Evolutionary conservation across 2,329 filamentous ascomycete species (phyloP).

Genomic region (Verticillium tricorpus): DNA sequence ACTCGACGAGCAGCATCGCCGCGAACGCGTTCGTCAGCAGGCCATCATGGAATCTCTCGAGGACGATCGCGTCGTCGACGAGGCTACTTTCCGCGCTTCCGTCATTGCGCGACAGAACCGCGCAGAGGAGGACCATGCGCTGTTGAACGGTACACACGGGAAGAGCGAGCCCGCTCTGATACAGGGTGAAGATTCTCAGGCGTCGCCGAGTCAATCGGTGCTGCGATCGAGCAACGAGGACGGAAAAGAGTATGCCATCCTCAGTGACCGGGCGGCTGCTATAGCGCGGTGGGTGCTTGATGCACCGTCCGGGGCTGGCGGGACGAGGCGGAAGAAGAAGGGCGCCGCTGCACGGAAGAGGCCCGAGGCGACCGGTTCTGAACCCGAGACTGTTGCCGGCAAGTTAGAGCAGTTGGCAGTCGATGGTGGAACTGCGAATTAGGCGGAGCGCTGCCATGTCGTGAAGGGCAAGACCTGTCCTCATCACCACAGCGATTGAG

Average conservation of each 20-base stretch:
- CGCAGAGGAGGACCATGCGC: constrained; percentile 46
- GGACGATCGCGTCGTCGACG: constrained; percentile 64
- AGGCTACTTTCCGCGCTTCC: constrained; percentile 59
- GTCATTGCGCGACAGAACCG: constrained; percentile 56
- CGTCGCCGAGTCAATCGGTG: constrained; percentile 8
- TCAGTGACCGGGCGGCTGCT: constrained; percentile 63
- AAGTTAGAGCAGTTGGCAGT: background rate
- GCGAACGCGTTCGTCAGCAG: constrained; percentile 57
- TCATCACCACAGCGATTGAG: background rate
- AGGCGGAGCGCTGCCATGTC: background rate
- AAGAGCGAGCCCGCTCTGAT: constrained; percentile 16
- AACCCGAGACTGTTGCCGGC: background rate
- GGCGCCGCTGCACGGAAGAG: constrained; percentile 1
- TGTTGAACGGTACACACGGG: constrained; percentile 14
- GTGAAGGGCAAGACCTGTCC: background rate
- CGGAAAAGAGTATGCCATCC: constrained; percentile 63
- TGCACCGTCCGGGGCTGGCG: constrained; percentile 38
- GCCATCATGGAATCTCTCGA: constrained; percentile 63
- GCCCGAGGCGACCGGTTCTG: background rate
- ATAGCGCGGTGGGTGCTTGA: constrained; percentile 67
- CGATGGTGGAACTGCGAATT: background rate
- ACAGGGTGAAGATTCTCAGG: background rate
- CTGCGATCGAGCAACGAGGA: constrained; percentile 63
- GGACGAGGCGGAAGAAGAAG: constrained; percentile 33
- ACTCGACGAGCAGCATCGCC: constrained; percentile 48